Percentiles rank a stretch among this genome's conserved stretches.
Evolutionary conservation across 768 basidiomycete species (phyloP).

Genomic region (Tricholoma sp.): DNA sequence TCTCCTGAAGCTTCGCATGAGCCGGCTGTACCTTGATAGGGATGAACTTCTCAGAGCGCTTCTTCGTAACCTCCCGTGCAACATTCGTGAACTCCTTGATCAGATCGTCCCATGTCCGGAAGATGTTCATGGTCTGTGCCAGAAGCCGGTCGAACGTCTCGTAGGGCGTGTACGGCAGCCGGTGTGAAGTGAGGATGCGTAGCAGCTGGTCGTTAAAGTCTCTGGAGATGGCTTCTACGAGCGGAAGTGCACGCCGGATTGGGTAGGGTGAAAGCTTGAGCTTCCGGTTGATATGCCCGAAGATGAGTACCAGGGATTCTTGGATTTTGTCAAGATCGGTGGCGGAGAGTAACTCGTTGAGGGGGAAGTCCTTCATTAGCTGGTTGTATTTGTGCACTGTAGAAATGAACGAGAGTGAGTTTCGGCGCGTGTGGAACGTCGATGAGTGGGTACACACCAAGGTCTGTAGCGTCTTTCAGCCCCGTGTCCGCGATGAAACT

Average conservation of each 20-base stretch:
- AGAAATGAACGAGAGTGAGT: neutral
- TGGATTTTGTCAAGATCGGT: slow-evolving; percentile 96
- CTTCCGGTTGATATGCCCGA: slow-evolving; percentile 92
- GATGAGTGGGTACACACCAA: slow-evolving; percentile 45
- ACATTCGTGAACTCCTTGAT: slow-evolving; percentile 93
- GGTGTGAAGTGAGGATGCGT: slow-evolving; percentile 84
- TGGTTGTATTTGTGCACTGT: slow-evolving; percentile 96
- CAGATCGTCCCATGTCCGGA: slow-evolving; percentile 82
- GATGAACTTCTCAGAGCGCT: slow-evolving; percentile 88
- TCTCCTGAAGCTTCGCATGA: slow-evolving; percentile 87
- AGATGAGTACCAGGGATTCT: slow-evolving; percentile 82
- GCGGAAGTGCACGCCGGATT: slow-evolving; percentile 89
- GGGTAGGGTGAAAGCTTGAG: slow-evolving; percentile 96
- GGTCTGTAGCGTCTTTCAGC: slow-evolving; percentile 87
- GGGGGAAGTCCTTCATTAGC: slow-evolving; percentile 97
- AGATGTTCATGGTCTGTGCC: slow-evolving; percentile 67
- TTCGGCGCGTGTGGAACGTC: neutral
- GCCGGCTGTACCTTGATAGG: slow-evolving; percentile 93
- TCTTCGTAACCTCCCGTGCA: slow-evolving; percentile 87
- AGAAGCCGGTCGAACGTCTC: slow-evolving; percentile 89
- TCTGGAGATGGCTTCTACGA: slow-evolving; percentile 96
- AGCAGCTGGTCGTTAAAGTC: slow-evolving; percentile 96
- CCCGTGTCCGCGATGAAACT: slow-evolving; percentile 98
- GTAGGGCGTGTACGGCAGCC: slow-evolving; percentile 91
- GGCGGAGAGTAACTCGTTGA: slow-evolving; percentile 94